Conservation (phyloP, 225 moss, liverwort and hornwort species). For the Pseudisothecium myosuroides region DNA sequence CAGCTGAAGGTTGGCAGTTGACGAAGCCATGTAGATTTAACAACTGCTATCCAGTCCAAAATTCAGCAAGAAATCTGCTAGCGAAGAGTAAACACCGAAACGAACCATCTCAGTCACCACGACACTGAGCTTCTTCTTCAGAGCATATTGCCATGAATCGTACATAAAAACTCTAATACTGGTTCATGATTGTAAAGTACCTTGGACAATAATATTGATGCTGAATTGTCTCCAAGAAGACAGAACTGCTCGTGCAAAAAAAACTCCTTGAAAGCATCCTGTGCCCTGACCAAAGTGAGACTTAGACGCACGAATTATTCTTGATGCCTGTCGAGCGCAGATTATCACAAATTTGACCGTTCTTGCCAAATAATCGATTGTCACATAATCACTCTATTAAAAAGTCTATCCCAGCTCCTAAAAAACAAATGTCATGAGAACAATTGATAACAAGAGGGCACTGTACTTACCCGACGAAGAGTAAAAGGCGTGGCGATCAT, state of each 20-base stretch:
- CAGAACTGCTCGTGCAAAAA: slow-evolving; percentile 46
- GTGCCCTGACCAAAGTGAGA: slow-evolving; percentile 17
- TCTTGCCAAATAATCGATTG: background rate
- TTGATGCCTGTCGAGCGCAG: background rate
- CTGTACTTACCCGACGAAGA: slow-evolving; percentile 50
- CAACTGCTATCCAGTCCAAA: background rate
- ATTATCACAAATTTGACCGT: background rate
- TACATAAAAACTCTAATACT: background rate
- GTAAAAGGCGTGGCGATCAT: slow-evolving; percentile 17
- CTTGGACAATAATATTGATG: slow-evolving; percentile 22
- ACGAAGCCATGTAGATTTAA: background rate
- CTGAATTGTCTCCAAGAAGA: slow-evolving; percentile 13
- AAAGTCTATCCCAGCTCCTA: background rate
- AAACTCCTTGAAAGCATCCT: slow-evolving; percentile 78
- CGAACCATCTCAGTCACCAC: background rate
- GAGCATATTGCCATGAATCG: background rate
- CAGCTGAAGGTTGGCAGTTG: background rate
- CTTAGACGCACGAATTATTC: background rate
- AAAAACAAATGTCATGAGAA: background rate
- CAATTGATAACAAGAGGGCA: background rate
- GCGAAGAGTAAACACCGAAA: background rate
- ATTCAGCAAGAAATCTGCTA: background rate
- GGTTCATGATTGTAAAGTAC: background rate
- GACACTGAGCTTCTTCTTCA: background rate
- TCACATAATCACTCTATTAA: background rate